Base-by-base conservation (phyloP, 1,284 basidiomycete species). In the Chondrostereum purpureum region DNA sequence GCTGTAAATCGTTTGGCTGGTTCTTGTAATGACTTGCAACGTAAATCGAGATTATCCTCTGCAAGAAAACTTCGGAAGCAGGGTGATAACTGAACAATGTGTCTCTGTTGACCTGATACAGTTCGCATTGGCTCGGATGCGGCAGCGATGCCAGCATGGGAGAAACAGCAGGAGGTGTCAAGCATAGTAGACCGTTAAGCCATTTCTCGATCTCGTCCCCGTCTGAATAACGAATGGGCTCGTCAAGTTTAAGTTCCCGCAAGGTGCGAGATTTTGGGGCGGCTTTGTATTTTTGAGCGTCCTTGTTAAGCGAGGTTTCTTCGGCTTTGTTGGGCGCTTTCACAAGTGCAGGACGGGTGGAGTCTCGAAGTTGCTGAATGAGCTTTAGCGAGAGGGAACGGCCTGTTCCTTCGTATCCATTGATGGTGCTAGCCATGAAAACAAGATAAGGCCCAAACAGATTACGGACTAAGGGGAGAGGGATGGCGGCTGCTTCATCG, bases 21-120 rank as follows among this genome's bases (percentile, higher is more conserved):
- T 99, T 99, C 67, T 99, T 99, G 75, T 99, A 99, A 65, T 99
- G 96, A 42, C 84, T 88, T 1, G 95, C 90, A 43, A 99, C 94
- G 65, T 97, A 99, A 1, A 99, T 75, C 4, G 91, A 88, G 93
- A 98, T 97, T 88, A 99, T 93, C 38, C 94, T 82, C 66, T 99
- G 96, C 36, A 99, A 73, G 72, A 99, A 99, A 16, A 89, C 77
- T 64, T 99, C 96, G 3, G 90, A 93, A 3, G 94, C 95, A 1
- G 95, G 92, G 62, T 99, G 94, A 69, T 88, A 99, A 56, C 87
- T 92, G 76, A 99, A 99, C 27, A 99, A 72, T 0, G 96, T 97
- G 62, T 99, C 96, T 33, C 96, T 77, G 59, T 90, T 91, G 56
- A 99, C 92, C 64, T 93, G 91, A 75, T 88, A 99, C 33, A 99